These are phyloP conservation scores for Berberis thunbergii DNA, from an alignment of 164 flowering plant species.

Conservation along the genomic window DNA sequence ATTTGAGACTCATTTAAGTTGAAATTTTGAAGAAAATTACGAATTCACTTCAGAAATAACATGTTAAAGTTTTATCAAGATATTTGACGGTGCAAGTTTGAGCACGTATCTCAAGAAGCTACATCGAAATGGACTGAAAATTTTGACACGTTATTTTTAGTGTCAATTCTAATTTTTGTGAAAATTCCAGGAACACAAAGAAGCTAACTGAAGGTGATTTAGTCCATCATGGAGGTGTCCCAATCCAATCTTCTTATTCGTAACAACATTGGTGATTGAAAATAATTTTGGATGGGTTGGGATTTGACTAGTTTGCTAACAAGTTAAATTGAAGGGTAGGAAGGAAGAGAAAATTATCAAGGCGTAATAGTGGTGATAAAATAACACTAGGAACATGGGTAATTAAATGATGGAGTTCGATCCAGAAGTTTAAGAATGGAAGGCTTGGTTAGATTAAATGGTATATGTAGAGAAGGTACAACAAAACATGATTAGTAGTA, in stretches of 20 bases:
- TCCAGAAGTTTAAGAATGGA: not conserved
- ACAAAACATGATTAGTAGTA: not conserved
- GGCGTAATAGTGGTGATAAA: not conserved
- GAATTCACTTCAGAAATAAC: no score
- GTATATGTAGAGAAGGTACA: not conserved
- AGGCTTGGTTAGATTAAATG: not conserved
- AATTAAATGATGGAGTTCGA: not conserved
- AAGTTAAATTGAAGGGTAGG: not conserved
- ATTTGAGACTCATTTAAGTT: no score
- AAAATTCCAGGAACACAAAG: not conserved
- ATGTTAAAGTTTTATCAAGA: no score
- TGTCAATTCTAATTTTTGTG: no score
- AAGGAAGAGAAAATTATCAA: not conserved
- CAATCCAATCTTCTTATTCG: not conserved
- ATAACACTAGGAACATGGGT: not conserved
- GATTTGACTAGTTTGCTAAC: not conserved
- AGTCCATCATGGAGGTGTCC: not conserved
- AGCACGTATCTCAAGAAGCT: no score
- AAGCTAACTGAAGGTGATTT: not conserved
- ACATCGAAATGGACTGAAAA: no score
- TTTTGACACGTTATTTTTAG: no score
- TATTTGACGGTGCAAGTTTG: no score
- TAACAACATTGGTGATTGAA: not conserved
- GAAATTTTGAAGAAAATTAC: no score
- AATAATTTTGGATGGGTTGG: no score